Percentiles rank a stretch among this genome's conserved stretches.
phyloP scores from a whole-genome alignment of 768 basidiomycete genomes.

The Pleurotus citrinopileatus region DNA sequence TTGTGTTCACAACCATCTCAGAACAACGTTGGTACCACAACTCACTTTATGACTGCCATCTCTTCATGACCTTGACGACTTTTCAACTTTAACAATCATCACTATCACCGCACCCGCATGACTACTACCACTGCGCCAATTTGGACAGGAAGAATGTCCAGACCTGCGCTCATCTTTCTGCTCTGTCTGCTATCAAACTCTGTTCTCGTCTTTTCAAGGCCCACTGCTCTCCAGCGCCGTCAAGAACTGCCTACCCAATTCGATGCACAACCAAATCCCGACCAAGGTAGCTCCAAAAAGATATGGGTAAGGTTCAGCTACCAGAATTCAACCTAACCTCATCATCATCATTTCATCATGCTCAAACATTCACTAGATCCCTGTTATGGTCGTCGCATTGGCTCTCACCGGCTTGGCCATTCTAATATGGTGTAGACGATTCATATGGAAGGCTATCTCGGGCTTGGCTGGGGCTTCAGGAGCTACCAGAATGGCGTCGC shows the following conservation, averaged over 20 bases:
- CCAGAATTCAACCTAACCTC: background rate
- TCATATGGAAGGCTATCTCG: background rate
- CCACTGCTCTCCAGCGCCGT: background rate
- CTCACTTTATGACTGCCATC: background rate
- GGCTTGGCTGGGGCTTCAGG: background rate
- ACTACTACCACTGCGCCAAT: background rate
- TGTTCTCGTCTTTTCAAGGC: background rate
- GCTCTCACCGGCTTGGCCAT: slow-evolving; percentile 1
- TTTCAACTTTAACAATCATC: background rate
- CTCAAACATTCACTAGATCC: background rate
- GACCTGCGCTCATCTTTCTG: background rate
- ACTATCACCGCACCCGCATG: background rate
- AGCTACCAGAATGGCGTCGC: background rate
- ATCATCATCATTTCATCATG: too few species aligned
- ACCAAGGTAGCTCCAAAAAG: background rate
- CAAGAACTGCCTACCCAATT: background rate
- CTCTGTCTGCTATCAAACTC: background rate
- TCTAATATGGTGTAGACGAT: slow-evolving; percentile 1
- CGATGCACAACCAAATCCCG: background rate
- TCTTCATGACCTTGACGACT: slow-evolving; percentile 5
- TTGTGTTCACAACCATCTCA: background rate
- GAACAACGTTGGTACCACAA: background rate
- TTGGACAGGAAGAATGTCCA: background rate
- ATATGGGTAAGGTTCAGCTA: slow-evolving; percentile 3
- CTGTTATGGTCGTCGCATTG: background rate